These are phyloP conservation scores for Ampelocalamus luodianensis DNA, from an alignment of 176 grass and related monocot species.

Conservation along the genomic window DNA sequence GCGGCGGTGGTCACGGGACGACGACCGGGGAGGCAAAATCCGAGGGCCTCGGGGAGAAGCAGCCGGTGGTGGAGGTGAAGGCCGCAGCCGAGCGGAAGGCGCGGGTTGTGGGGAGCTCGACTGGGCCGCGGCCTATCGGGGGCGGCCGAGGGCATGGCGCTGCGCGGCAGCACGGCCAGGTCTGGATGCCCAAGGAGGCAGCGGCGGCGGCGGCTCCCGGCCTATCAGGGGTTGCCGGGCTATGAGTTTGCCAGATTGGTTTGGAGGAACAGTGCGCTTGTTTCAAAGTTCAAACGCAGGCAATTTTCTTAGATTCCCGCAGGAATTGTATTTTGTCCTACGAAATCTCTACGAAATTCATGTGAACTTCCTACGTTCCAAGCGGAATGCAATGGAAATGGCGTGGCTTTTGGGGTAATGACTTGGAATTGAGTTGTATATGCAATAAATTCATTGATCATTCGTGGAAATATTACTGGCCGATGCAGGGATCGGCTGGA, in stretches of 20 bases:
- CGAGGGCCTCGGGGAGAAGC: background rate
- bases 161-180: background rate
- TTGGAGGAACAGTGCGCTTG: background rate
- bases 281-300: background rate
- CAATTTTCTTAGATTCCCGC: background rate
- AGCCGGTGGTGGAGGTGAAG: background rate
- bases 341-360: background rate
- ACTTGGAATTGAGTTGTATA: background rate
- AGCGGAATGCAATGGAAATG: background rate
- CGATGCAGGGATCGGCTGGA: background rate
- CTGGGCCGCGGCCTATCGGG: background rate
- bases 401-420: background rate
- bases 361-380: background rate
- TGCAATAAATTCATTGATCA: background rate
- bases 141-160: background rate
- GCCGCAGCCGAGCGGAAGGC: background rate
- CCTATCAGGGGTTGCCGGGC: background rate
- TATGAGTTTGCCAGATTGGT: conserved; percentile 24
- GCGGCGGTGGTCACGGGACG: background rate
- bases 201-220: background rate
- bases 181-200: conserved; percentile 51
- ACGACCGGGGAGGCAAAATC: background rate
- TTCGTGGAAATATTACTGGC: background rate
- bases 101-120: background rate
- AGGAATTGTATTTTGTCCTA: background rate